phyloP scores from a whole-genome alignment of 2,329 filamentous ascomycete species.

The Pseudopyrenochaeta lycopersici region DNA sequence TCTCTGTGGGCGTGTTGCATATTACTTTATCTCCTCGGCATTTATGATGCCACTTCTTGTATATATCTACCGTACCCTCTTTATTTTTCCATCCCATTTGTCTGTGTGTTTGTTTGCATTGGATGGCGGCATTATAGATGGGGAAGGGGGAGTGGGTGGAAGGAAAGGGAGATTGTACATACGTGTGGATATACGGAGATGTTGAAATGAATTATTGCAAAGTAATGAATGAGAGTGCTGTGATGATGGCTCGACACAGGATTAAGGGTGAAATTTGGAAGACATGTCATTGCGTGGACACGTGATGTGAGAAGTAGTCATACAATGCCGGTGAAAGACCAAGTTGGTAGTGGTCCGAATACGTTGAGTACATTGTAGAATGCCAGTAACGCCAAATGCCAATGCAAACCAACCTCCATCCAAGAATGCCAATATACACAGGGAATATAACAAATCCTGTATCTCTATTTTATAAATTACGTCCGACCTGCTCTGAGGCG shows the following conservation, averaged over 20 bases:
- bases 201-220: too few species aligned
- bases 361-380: not conserved
- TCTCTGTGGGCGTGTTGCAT: too few species aligned
- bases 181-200: not conserved
- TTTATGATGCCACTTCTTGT: too few species aligned
- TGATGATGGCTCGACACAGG: not conserved
- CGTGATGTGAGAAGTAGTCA: too few species aligned
- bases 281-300: too few species aligned
- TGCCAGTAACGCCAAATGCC: not conserved
- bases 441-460: not conserved
- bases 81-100: too few species aligned
- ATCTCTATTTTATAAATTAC: not conserved
- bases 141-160: too few species aligned
- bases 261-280: too few species aligned
- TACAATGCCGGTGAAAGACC: not conserved
- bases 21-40: not conserved
- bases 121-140: too few species aligned
- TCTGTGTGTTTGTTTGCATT: too few species aligned
- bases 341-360: not conserved
- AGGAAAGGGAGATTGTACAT: too few species aligned
- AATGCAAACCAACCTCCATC: not conserved
- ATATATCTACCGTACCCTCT: not conserved
- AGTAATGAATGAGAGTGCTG: not conserved
- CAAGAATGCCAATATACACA: not conserved
- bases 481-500: constrained; percentile 5